phyloP scores from a whole-genome alignment of 2,329 filamentous ascomycete genomes.

The Clonostachys sp. region DNA sequence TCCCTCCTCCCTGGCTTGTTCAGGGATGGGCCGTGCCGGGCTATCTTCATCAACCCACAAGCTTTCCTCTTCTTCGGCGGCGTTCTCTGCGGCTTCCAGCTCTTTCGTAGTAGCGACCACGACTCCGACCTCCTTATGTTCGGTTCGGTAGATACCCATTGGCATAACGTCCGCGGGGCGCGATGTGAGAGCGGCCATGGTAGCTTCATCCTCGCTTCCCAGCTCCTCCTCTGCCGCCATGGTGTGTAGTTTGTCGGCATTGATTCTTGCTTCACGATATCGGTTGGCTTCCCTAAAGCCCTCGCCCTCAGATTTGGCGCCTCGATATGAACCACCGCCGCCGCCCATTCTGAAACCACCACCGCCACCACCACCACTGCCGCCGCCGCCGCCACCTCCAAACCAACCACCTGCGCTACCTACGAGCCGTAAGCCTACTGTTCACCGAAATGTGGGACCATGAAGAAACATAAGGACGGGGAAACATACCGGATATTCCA shows the following conservation, averaged over 20 bases:
- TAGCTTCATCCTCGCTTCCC: constrained; percentile 37
- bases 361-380: constrained; percentile 13
- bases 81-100: constrained; percentile 48
- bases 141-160: constrained; percentile 50
- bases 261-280: constrained; percentile 42
- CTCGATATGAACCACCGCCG: constrained; percentile 13
- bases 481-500: constrained; percentile 3
- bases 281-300: constrained; percentile 24
- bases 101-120: constrained; percentile 53
- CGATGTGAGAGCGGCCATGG: constrained; percentile 23
- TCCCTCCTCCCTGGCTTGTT: constrained; percentile 27
- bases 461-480: not conserved
- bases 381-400: constrained; percentile 3
- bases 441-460: too few relatives aligned
- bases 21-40: constrained; percentile 10
- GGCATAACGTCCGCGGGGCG: constrained; percentile 34
- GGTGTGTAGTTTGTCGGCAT: constrained; percentile 49
- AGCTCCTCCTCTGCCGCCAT: constrained; percentile 37
- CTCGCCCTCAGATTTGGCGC: constrained; percentile 23
- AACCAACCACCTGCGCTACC: constrained; percentile 17
- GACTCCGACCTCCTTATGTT: constrained; percentile 49
- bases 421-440: too few relatives aligned
- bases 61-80: constrained; percentile 35
- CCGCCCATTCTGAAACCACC: constrained; percentile 19
- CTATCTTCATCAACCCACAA: constrained; percentile 36